Evolutionary conservation across 1,139 yeast species (phyloP).

Genomic region (Geotrichum phurueaensis): DNA sequence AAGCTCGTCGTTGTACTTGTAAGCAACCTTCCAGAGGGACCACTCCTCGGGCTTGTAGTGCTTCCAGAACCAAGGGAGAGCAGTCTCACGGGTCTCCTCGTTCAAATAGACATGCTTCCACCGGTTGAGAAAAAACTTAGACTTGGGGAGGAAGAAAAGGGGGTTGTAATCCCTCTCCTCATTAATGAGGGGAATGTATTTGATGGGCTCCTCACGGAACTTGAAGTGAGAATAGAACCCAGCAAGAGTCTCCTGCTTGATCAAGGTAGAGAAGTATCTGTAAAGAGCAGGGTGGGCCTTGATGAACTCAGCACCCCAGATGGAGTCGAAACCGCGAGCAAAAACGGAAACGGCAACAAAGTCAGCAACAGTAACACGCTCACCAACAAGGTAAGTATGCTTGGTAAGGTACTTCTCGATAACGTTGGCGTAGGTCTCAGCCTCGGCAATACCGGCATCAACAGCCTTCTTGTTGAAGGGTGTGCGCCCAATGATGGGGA

Average conservation of each 20-base stretch:
- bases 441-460: constrained; percentile 49
- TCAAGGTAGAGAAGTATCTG: constrained; percentile 84
- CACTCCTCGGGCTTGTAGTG: constrained; percentile 88
- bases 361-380: constrained; percentile 83
- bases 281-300: constrained; percentile 61
- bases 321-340: constrained; percentile 57
- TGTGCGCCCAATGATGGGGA: constrained; percentile 44
- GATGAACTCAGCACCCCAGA: constrained; percentile 78
- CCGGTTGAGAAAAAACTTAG: constrained; percentile 69
- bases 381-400: constrained; percentile 87
- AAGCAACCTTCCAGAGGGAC: constrained; percentile 93
- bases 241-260: constrained; percentile 50
- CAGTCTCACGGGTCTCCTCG: constrained; percentile 92
- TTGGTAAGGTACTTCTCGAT: constrained; percentile 44
- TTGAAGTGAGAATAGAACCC: constrained; percentile 40
- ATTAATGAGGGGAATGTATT: constrained; percentile 30
- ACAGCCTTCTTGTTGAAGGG: constrained; percentile 79
- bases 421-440: constrained; percentile 33
- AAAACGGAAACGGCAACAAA: constrained; percentile 55
- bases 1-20: constrained; percentile 97
- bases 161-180: constrained; percentile 80
- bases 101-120: constrained; percentile 97
- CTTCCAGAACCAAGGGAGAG: constrained; percentile 98
- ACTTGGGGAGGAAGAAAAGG: constrained; percentile 71
- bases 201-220: constrained; percentile 57